A percentile compares a stretch with the other conserved stretches of the same genome.
phyloP scores from a whole-genome alignment of 2,329 filamentous ascomycete genomes.

The Drechslera avenae region DNA sequence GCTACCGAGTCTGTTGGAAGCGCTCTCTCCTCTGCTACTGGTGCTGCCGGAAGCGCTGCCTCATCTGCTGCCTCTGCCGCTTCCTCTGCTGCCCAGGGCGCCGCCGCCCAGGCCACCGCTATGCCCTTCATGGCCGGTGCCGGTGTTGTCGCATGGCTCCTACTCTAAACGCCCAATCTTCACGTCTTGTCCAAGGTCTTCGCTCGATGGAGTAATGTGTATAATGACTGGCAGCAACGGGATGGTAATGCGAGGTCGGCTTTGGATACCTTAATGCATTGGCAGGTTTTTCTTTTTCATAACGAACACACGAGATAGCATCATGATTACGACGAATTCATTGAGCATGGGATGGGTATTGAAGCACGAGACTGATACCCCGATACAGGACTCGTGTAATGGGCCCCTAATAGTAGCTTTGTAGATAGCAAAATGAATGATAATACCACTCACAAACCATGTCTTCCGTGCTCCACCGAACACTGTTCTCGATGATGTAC shows the following conservation, averaged over 20 bases:
- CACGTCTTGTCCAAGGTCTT: conserved; percentile 24
- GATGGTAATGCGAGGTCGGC: conserved; percentile 19
- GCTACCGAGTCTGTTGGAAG: conserved; percentile 7
- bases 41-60: conserved; percentile 8
- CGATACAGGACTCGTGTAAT: conserved; percentile 22
- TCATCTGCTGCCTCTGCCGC: conserved; percentile 21
- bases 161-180: conserved; percentile 41
- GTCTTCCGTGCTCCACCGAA: neutral
- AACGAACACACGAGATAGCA: conserved; percentile 25
- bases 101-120: conserved; percentile 43
- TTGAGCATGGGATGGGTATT: conserved; percentile 27
- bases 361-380: conserved; percentile 43
- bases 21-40: conserved; percentile 11
- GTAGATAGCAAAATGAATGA: conserved; percentile 34
- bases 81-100: conserved; percentile 12
- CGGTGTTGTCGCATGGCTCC: conserved; percentile 44
- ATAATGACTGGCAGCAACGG: conserved; percentile 31
- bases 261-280: conserved; percentile 32
- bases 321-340: conserved; percentile 31
- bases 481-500: no score
- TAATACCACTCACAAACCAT: conserved; percentile 23
- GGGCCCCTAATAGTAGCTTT: conserved; percentile 14
- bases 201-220: conserved; percentile 38
- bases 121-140: conserved; percentile 45
- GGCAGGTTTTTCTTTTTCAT: conserved; percentile 22